Evolutionary conservation across 1,139 yeast genomes (phyloP).

Genomic region (Magnusiomyces tetraspermus): DNA sequence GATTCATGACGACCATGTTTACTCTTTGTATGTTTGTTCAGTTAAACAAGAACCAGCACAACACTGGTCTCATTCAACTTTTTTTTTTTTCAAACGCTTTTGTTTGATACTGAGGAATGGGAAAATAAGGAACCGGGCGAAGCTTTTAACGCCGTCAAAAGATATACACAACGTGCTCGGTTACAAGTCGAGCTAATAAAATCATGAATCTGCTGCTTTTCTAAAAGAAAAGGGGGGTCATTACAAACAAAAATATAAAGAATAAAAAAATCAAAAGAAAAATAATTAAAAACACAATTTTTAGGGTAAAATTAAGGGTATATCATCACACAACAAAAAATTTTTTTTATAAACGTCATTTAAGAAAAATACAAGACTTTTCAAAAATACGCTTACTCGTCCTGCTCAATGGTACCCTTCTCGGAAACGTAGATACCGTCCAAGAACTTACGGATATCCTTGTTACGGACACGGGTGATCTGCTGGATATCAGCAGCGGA

Average conservation of each 20-base stretch:
- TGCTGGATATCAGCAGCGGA: constrained; percentile 98
- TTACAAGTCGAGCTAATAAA: constrained; percentile 15
- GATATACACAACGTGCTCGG: constrained; percentile 10
- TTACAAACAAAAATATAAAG: neutral
- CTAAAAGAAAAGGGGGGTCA: constrained; percentile 3
- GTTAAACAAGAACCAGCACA: no score
- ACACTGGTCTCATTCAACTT: neutral
- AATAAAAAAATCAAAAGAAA: neutral
- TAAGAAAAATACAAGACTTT: neutral
- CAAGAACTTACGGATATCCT: constrained; percentile 99
- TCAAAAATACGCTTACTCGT: constrained; percentile 34
- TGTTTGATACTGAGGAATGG: no score
- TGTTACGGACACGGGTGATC: constrained; percentile 98
- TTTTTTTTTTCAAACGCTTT: neutral
- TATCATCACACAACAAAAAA: constrained; percentile 5
- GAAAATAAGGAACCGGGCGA: constrained; percentile 2
- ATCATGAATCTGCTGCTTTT: constrained; percentile 3
- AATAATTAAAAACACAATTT: neutral
- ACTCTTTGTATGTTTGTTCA: no score
- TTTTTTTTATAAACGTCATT: neutral
- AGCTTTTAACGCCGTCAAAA: constrained; percentile 3
- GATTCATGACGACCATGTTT: no score
- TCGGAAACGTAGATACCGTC: constrained; percentile 99
- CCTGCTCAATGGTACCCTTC: constrained; percentile 78
- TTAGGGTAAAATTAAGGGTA: constrained; percentile 1